A percentile compares a stretch with the other conserved stretches of the same genome.
Conservation (phyloP, 2,329 filamentous ascomycete species). For the Epichloe uncinata region DNA sequence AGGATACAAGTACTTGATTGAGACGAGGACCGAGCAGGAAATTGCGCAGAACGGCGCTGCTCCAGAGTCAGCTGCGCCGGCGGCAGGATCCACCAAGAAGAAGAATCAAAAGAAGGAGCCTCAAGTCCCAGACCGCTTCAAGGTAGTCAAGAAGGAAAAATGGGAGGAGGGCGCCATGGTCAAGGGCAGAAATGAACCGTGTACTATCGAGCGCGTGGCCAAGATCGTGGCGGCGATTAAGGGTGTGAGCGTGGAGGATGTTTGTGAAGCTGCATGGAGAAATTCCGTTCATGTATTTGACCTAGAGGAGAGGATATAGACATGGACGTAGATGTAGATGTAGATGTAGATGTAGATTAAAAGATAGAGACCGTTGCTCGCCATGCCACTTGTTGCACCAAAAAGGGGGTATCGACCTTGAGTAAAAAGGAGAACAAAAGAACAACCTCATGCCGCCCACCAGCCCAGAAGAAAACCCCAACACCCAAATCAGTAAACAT, state of each 20-base stretch:
- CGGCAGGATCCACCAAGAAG: constrained; percentile 16
- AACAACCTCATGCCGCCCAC: constrained; percentile 8
- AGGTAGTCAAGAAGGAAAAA: constrained; percentile 89
- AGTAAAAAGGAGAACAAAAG: background rate
- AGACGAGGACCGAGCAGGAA: constrained; percentile 21
- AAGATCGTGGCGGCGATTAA: constrained; percentile 80
- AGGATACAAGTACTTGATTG: constrained; percentile 55
- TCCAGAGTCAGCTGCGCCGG: constrained; percentile 6
- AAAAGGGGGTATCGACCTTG: constrained; percentile 14
- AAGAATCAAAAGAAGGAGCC: constrained; percentile 47
- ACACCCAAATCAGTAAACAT: constrained; percentile 4
- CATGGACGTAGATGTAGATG: background rate
- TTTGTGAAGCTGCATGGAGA: constrained; percentile 73
- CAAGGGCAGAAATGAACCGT: constrained; percentile 90
- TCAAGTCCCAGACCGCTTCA: constrained; percentile 59
- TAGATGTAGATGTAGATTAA: background rate
- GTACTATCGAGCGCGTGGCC: constrained; percentile 75
- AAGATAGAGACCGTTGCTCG: background rate
- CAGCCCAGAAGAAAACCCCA: background rate
- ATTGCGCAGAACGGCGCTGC: constrained; percentile 13
- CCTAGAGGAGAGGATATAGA: constrained; percentile 27
- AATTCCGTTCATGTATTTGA: constrained; percentile 75
- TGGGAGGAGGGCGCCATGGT: constrained; percentile 81
- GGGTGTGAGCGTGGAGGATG: constrained; percentile 62
- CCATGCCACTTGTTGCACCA: background rate